phyloP scores from a whole-genome alignment of 306 rosid species.

The Cyclanthera cordifolia region DNA sequence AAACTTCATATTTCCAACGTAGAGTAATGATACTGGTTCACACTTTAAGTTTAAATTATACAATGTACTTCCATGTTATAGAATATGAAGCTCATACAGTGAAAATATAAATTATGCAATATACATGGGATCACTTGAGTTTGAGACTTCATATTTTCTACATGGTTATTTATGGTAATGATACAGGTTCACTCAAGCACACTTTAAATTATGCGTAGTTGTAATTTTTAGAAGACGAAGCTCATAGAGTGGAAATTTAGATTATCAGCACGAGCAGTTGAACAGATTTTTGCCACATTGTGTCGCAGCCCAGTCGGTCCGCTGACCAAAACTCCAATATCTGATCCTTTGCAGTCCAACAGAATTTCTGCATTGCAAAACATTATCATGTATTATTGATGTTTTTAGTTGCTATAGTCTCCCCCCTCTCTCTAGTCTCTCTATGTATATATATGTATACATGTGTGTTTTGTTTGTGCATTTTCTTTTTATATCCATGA shows the following conservation, averaged over 20 bases:
- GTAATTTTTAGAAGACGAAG: slow-evolving; percentile 25
- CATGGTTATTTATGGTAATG: no score
- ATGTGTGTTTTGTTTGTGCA: no score
- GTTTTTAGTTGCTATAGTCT: neutral
- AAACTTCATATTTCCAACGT: no score
- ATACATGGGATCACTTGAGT: no score
- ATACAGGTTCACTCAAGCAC: no score
- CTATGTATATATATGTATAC: no score
- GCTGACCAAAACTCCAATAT: slow-evolving; percentile 36
- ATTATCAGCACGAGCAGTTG: slow-evolving; percentile 26
- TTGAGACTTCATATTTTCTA: no score
- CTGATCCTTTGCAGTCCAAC: slow-evolving; percentile 26
- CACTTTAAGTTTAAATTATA: no score
- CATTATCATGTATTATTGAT: neutral
- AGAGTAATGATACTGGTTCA: no score
- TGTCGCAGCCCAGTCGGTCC: slow-evolving; percentile 40
- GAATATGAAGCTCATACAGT: slow-evolving; percentile 38
- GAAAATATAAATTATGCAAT: slow-evolving; percentile 32
- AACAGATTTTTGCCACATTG: slow-evolving; percentile 38
- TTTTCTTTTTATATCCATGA: no score
- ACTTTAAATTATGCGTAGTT: no score
- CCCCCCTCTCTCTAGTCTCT: no score
- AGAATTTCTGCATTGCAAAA: slow-evolving; percentile 24
- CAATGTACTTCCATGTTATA: slow-evolving; percentile 1
- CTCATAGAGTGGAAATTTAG: slow-evolving; percentile 42